Conservation (phyloP, 2,329 filamentous ascomycete species). For the Metarhizium humberi region DNA sequence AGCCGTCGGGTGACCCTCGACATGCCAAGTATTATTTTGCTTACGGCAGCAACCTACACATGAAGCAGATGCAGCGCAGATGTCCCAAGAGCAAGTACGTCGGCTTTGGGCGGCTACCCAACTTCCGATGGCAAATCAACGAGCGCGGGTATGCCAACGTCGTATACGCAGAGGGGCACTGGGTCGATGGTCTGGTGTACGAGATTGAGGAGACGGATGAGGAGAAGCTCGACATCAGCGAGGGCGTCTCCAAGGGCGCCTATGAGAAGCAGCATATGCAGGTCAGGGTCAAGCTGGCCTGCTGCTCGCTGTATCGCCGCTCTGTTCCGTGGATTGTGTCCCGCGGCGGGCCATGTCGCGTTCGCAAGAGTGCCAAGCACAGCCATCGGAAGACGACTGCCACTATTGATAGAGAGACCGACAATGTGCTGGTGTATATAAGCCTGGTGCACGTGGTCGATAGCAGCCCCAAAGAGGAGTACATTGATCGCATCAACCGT, state of each 20-base stretch:
- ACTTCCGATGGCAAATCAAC: slow-evolving; percentile 37
- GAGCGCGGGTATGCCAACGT: slow-evolving; percentile 37
- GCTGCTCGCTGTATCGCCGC: slow-evolving; percentile 23
- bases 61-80: slow-evolving; percentile 33
- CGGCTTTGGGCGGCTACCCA: slow-evolving; percentile 27
- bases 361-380: slow-evolving; percentile 14
- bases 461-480: slow-evolving; percentile 28
- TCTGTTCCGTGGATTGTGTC: slow-evolving; percentile 28
- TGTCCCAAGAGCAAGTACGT: slow-evolving; percentile 32
- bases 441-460: slow-evolving; percentile 23
- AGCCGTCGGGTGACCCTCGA: slow-evolving; percentile 8
- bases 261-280: slow-evolving; percentile 27
- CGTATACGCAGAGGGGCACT: slow-evolving; percentile 20
- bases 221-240: slow-evolving; percentile 27
- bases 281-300: slow-evolving; percentile 23
- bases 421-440: slow-evolving; percentile 30
- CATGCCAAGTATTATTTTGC: slow-evolving; percentile 32
- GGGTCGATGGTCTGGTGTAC: slow-evolving; percentile 33
- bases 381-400: background rate
- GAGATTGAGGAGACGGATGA: slow-evolving; percentile 28
- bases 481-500: slow-evolving; percentile 29
- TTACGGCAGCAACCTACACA: slow-evolving; percentile 36
- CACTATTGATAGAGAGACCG: slow-evolving; percentile 4
- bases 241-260: slow-evolving; percentile 29
- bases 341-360: slow-evolving; percentile 22